phyloP scores from a whole-genome alignment of 495 filamentous ascomycete species.

The Clohesyomyces aquaticus region DNA sequence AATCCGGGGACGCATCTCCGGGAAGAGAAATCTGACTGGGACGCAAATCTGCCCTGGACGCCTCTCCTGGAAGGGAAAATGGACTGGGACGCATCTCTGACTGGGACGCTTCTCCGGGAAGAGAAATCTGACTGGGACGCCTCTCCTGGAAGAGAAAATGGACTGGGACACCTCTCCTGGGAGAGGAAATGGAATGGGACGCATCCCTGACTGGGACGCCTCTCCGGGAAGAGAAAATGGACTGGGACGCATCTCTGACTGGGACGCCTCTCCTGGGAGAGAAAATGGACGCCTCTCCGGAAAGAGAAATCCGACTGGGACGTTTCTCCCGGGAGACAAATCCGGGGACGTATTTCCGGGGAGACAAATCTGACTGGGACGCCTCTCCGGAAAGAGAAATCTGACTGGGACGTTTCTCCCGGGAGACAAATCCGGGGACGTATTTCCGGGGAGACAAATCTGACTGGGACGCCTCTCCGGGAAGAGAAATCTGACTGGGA shows the following conservation, averaged over 20 bases:
- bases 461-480: constrained; percentile 3
- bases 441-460: not conserved
- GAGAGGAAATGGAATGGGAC: no score
- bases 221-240: not conserved
- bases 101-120: constrained; percentile 2
- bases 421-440: not conserved
- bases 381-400: no score
- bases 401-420: not conserved
- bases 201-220: constrained; percentile 10
- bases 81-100: no score
- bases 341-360: no score
- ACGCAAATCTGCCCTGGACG: constrained; percentile 1
- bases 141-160: constrained; percentile 5
- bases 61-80: constrained; percentile 2
- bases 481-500: constrained; percentile 4
- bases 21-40: constrained; percentile 2
- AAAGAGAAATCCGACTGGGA: no score
- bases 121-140: constrained; percentile 2
- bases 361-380: no score
- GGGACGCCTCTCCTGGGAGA: no score
- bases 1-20: not conserved
- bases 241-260: not conserved
- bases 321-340: no score
- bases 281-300: no score
- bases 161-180: no score